Percentiles rank a stretch among this genome's conserved stretches.
Conservation (phyloP, 176 grass and related monocot genomes). For the Saccharum spontaneum region DNA sequence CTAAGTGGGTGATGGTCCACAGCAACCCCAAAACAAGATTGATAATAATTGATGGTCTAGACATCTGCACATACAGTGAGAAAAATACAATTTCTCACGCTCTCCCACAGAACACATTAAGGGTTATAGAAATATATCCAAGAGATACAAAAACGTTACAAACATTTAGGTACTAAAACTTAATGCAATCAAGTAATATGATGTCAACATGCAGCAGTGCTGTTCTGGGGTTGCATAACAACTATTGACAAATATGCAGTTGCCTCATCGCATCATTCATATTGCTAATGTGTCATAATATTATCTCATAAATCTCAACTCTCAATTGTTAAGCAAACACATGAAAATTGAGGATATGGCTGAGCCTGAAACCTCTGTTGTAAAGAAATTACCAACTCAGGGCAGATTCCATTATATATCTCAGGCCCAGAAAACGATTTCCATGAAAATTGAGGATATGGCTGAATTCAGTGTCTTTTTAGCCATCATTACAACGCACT, state of each 20-base stretch:
- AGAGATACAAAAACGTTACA: background rate
- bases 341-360: conserved; percentile 8
- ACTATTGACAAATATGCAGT: background rate
- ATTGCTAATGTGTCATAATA: background rate
- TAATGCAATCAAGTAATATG: conserved; percentile 11
- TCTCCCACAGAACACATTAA: conserved; percentile 1
- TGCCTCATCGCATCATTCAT: background rate
- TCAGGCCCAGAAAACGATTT: background rate
- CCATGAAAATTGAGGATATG: no score
- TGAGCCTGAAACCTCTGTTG: background rate
- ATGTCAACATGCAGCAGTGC: background rate
- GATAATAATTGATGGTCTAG: conserved; percentile 42
- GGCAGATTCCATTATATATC: background rate
- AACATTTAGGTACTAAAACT: conserved; percentile 1
- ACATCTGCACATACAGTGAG: conserved; percentile 48
- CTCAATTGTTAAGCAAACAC: conserved; percentile 15
- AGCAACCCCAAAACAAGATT: conserved; percentile 53
- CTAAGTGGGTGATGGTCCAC: conserved; percentile 63
- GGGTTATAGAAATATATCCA: background rate
- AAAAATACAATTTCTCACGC: conserved; percentile 13
- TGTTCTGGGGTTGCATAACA: background rate
- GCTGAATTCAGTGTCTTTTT: no score
- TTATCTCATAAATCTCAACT: background rate
- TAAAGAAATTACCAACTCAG: background rate
- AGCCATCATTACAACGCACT: no score